These are phyloP conservation scores for Wickerhamomyces tratensis DNA, from an alignment of 805 yeast genomes.

Conservation along the genomic window DNA sequence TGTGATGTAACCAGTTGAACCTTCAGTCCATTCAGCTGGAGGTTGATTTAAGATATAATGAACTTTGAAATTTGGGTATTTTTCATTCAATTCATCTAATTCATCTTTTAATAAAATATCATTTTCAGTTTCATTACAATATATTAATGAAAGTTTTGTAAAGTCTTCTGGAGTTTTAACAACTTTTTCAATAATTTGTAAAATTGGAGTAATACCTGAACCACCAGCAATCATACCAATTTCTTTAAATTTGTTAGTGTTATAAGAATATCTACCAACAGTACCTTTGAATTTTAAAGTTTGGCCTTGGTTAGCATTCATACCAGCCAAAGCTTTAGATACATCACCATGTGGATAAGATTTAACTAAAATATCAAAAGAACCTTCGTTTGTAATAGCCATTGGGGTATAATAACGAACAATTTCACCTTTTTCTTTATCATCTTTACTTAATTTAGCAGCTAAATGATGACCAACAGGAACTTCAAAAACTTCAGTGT, in stretches of 20 bases:
- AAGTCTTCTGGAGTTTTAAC: constrained; percentile 60
- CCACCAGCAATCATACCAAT: constrained; percentile 77
- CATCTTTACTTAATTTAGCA: constrained; percentile 32
- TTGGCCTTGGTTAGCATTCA: constrained; percentile 50
- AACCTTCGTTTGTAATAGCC: constrained; percentile 61
- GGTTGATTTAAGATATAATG: constrained; percentile 50
- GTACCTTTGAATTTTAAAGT: constrained; percentile 70
- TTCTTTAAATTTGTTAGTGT: constrained; percentile 48
- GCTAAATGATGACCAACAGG: constrained; percentile 76
- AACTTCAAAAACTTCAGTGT: constrained; percentile 49
- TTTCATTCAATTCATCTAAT: constrained; percentile 55
- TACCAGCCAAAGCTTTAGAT: constrained; percentile 54
- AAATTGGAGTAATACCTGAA: constrained; percentile 83
- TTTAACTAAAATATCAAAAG: constrained; percentile 68
- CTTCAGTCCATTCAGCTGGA: constrained; percentile 37
- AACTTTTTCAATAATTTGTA: constrained; percentile 65
- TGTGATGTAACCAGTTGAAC: constrained; percentile 50
- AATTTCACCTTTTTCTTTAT: constrained; percentile 13
- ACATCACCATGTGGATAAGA: constrained; percentile 67
- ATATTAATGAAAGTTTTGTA: constrained; percentile 53
- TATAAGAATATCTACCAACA: constrained; percentile 60
- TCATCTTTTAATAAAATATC: constrained; percentile 68
- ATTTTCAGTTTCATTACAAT: constrained; percentile 67
- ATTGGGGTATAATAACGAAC: constrained; percentile 72
- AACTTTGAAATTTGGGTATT: constrained; percentile 53